These are phyloP conservation scores for Corymbia maculata DNA, from an alignment of 345 rosid species.

Conservation along the genomic window DNA sequence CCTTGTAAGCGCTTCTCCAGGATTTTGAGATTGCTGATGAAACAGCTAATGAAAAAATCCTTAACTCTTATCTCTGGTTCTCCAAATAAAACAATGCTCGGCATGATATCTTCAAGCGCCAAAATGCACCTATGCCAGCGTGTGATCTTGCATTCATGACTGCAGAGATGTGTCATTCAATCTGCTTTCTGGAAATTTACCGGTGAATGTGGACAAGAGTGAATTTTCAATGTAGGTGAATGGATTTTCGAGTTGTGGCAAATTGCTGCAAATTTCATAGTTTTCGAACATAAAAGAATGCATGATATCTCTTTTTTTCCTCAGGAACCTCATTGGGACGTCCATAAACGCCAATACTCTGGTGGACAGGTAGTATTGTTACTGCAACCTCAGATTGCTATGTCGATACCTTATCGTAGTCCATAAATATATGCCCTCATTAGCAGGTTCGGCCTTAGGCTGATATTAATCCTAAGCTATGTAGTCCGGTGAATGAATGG, in stretches of 20 bases:
- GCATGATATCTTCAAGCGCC: background rate
- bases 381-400: background rate
- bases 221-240: constrained; percentile 35
- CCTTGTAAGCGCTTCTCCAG: constrained; percentile 21
- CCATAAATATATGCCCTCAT: background rate
- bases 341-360: constrained; percentile 19
- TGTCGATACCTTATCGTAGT: background rate
- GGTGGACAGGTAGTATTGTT: constrained; percentile 13
- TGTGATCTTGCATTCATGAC: background rate
- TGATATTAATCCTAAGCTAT: background rate
- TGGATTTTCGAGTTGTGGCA: background rate
- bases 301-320: background rate
- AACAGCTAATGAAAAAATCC: background rate
- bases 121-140: background rate
- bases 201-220: constrained; percentile 7
- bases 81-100: background rate
- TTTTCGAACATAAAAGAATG: background rate
- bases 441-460: background rate
- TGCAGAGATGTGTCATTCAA: constrained; percentile 55
- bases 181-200: constrained; percentile 40
- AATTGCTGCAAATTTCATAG: background rate
- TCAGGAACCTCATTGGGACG: constrained; percentile 43
- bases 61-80: background rate
- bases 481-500: background rate
- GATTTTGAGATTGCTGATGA: background rate